Evolutionary conservation across 2,329 filamentous ascomycete species (phyloP).

Genomic region (Aquanectria penicillioides): DNA sequence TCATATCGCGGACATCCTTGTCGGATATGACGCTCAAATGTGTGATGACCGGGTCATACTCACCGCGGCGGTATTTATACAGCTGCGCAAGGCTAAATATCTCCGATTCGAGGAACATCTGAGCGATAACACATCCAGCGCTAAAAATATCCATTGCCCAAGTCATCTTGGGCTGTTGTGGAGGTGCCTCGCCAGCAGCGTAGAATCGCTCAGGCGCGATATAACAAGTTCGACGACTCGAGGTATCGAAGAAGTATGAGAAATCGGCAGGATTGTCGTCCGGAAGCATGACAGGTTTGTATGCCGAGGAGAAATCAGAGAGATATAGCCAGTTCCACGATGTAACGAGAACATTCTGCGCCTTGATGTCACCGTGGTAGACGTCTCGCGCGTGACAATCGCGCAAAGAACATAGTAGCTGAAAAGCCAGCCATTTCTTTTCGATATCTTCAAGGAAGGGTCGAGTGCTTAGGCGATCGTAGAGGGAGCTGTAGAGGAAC

Average conservation of each 20-base stretch:
- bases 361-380: constrained; percentile 98
- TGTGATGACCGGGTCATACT: constrained; percentile 87
- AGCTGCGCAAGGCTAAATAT: constrained; percentile 98
- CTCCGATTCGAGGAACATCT: constrained; percentile 92
- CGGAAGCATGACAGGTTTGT: constrained; percentile 92
- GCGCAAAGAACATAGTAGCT: constrained; percentile 89
- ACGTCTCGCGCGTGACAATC: constrained; percentile 91
- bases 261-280: constrained; percentile 98
- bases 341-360: constrained; percentile 94
- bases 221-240: constrained; percentile 91
- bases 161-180: constrained; percentile 67
- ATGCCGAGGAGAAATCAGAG: constrained; percentile 95
- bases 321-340: constrained; percentile 99
- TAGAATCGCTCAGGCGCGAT: constrained; percentile 94
- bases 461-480: constrained; percentile 94
- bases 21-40: constrained; percentile 90
- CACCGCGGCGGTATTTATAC: constrained; percentile 91
- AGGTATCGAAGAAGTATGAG: constrained; percentile 97
- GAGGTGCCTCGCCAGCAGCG: constrained; percentile 72
- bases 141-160: constrained; percentile 99
- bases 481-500: constrained; percentile 95
- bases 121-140: constrained; percentile 94
- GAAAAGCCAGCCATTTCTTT: constrained; percentile 98
- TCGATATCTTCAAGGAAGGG: constrained; percentile 98
- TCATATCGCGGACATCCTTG: constrained; percentile 85